Conservation (phyloP, 2,329 filamentous ascomycete species). For the Sarocladium strictum region DNA sequence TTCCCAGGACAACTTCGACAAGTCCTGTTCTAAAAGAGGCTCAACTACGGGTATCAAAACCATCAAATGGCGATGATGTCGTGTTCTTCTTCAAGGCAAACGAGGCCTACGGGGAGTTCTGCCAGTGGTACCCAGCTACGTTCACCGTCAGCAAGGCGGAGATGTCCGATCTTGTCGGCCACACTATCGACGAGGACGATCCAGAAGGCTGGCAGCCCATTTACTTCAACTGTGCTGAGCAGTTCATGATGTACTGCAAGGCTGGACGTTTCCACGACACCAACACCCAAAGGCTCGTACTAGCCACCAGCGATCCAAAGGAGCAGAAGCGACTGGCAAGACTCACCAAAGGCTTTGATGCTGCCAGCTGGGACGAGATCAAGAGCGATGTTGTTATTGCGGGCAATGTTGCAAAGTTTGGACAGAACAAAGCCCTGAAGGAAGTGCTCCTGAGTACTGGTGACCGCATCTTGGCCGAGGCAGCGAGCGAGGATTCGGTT, state of each 20-base stretch:
- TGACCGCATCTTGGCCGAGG: conserved; percentile 25
- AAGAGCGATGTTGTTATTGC: conserved; percentile 24
- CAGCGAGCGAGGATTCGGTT: conserved; percentile 22
- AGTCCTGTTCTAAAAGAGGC: conserved; percentile 4
- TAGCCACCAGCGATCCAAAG: conserved; percentile 19
- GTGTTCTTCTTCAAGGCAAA: conserved; percentile 27
- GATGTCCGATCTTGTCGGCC: conserved; percentile 22
- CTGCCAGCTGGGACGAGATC: conserved; percentile 24
- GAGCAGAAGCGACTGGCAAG: conserved; percentile 25
- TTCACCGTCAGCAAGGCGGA: conserved; percentile 22
- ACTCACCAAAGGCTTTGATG: conserved; percentile 20
- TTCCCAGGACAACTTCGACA: background rate
- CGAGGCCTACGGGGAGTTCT: conserved; percentile 26
- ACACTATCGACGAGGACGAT: conserved; percentile 14
- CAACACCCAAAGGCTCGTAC: conserved; percentile 17
- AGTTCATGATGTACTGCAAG: conserved; percentile 38
- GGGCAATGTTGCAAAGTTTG: conserved; percentile 28
- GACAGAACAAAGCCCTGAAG: conserved; percentile 22
- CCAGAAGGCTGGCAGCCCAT: conserved; percentile 15
- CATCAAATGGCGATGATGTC: conserved; percentile 6
- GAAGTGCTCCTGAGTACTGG: conserved; percentile 24
- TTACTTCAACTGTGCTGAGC: conserved; percentile 29
- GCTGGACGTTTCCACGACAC: conserved; percentile 27
- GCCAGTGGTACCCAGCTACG: conserved; percentile 26
- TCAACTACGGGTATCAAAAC: conserved; percentile 1